A percentile compares a stretch with the other conserved stretches of the same genome.
Evolutionary conservation across 169 alveolate genomes (phyloP).

Genomic region (Theileria parva): DNA sequence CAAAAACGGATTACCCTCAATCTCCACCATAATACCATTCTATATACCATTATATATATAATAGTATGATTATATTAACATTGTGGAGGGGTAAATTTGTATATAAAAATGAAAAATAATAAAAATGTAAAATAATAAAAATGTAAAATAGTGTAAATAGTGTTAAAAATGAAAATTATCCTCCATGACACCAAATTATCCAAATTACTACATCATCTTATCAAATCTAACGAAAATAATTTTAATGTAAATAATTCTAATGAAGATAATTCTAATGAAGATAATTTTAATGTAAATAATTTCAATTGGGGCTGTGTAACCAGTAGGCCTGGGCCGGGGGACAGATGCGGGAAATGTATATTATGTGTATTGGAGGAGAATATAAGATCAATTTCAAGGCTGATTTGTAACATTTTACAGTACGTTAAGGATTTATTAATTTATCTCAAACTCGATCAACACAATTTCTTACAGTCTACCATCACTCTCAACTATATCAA

Average conservation of each 20-base stretch:
- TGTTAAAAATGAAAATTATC: neutral
- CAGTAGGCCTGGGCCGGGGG: neutral
- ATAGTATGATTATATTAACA: neutral
- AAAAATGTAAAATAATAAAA: neutral
- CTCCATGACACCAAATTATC: neutral
- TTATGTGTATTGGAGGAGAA: conserved; percentile 37
- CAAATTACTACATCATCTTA: neutral
- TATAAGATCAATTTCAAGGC: conserved; percentile 28
- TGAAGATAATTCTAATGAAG: too few species aligned
- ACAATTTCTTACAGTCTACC: conserved; percentile 31
- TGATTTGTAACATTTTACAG: conserved; percentile 21
- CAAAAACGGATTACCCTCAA: conserved; percentile 49
- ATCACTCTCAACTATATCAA: conserved; percentile 42
- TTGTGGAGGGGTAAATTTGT: neutral
- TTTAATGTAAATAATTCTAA: too few species aligned
- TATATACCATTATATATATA: neutral
- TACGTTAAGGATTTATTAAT: conserved; percentile 18
- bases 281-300: too few species aligned
- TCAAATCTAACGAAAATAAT: too few species aligned
- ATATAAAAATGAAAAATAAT: neutral
- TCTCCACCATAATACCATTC: conserved; percentile 17
- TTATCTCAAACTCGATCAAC: conserved; percentile 30
- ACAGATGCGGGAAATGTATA: neutral
- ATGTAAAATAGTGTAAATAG: neutral
- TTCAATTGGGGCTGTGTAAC: too few species aligned